Evolutionary conservation across 1,284 basidiomycete genomes (phyloP).

Genomic region (Apiotrichum brassicae): DNA sequence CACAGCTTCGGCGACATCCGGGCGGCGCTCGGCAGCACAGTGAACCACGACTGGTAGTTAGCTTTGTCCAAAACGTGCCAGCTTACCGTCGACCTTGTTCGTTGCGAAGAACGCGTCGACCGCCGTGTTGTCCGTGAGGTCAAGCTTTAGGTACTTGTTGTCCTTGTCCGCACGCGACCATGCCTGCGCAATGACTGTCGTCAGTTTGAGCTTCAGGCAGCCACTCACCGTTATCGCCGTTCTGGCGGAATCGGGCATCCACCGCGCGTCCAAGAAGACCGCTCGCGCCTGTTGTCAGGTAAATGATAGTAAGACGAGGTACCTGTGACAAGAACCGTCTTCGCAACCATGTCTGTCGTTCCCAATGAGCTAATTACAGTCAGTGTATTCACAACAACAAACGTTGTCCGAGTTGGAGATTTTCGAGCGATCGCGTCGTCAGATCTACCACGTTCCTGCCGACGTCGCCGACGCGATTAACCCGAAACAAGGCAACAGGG

Average conservation of each 20-base stretch:
- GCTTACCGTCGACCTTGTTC: slow-evolving; percentile 41
- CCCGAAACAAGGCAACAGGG: no score
- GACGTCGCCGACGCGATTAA: no score
- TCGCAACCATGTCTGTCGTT: slow-evolving; percentile 4
- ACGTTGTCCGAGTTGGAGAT: no score
- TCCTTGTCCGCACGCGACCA: slow-evolving; percentile 40
- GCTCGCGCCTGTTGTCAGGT: slow-evolving; percentile 46
- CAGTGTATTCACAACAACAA: no score
- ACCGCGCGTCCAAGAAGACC: slow-evolving; percentile 51
- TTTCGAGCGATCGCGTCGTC: no score
- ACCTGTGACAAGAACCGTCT: slow-evolving; percentile 30
- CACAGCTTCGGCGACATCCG: slow-evolving; percentile 44
- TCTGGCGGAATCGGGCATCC: slow-evolving; percentile 24
- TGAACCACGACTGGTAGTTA: slow-evolving; percentile 45
- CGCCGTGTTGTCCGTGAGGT: slow-evolving; percentile 46
- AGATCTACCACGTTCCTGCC: no score
- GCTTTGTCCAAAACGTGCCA: no score
- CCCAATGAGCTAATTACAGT: no score
- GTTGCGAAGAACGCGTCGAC: slow-evolving; percentile 43
- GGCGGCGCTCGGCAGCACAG: slow-evolving; percentile 51
- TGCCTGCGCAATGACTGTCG: slow-evolving; percentile 45
- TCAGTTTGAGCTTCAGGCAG: not conserved
- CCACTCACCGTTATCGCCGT: slow-evolving; percentile 29
- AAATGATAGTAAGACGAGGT: no score
- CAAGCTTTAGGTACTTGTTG: slow-evolving; percentile 44